phyloP scores from a whole-genome alignment of 208 protist genomes.

The Crithidia sp. region DNA sequence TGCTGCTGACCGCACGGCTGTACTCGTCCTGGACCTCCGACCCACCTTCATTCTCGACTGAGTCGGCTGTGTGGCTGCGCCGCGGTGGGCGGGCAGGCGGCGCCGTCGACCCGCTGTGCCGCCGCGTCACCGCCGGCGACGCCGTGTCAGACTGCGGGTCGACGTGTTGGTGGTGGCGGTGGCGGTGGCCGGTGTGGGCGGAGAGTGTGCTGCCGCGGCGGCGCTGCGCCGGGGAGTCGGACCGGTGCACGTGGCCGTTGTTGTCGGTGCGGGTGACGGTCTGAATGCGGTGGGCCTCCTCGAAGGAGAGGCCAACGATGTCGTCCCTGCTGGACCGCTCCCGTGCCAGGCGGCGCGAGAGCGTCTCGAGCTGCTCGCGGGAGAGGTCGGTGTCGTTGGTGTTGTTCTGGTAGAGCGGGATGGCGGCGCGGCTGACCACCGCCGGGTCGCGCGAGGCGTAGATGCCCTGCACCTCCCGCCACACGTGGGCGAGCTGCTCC shows the following conservation, averaged over 20 bases:
- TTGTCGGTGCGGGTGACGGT: conserved; percentile 4
- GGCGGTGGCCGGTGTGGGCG: neutral
- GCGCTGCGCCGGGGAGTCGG: neutral
- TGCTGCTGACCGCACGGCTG: neutral
- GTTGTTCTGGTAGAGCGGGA: conserved; percentile 53
- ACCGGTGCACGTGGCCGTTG: neutral
- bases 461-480: conserved; percentile 51
- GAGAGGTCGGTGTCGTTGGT: conserved; percentile 38
- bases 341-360: conserved; percentile 38
- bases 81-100: neutral
- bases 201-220: conserved; percentile 9
- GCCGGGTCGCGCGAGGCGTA: conserved; percentile 36
- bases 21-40: neutral
- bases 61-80: conserved; percentile 4
- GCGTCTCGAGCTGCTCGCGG: conserved; percentile 29
- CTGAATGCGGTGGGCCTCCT: conserved; percentile 38
- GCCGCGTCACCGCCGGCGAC: neutral
- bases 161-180: conserved; percentile 2
- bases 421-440: conserved; percentile 38
- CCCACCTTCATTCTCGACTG: neutral
- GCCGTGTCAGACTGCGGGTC: conserved; percentile 3
- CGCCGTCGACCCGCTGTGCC: neutral
- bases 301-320: conserved; percentile 55
- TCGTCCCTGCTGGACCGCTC: conserved; percentile 45
- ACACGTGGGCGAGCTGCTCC: conserved; percentile 62